These are phyloP conservation scores for Nitzschia sp. DNA, from an alignment of 108 stramenopile species.

Conservation along the genomic window DNA sequence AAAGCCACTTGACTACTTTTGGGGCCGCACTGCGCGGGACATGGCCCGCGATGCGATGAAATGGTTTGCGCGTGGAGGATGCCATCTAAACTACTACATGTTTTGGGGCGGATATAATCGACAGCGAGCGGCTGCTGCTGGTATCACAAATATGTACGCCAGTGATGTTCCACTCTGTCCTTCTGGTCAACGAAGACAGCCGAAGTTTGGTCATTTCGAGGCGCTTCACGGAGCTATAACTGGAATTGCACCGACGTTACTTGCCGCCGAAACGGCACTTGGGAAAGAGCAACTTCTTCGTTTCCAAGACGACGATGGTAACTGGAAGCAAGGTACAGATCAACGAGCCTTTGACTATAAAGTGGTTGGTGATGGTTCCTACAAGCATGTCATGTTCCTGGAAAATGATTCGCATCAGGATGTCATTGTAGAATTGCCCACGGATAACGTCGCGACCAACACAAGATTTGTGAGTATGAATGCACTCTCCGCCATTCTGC, in stretches of 20 bases:
- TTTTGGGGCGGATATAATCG: conserved; percentile 59
- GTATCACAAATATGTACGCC: conserved; percentile 59
- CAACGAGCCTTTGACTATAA: conserved; percentile 41
- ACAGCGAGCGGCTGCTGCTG: conserved; percentile 48
- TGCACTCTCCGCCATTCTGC: conserved; percentile 34
- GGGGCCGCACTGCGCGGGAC: conserved; percentile 51
- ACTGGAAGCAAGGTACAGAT: conserved; percentile 33
- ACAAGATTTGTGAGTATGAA: conserved; percentile 11
- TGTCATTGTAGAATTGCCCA: conserved; percentile 18
- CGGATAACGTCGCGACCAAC: background rate
- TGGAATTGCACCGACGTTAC: conserved; percentile 32
- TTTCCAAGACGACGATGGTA: conserved; percentile 17
- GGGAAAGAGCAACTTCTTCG: conserved; percentile 13
- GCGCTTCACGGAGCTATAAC: conserved; percentile 46
- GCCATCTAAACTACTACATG: conserved; percentile 72
- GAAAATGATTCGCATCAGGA: conserved; percentile 35
- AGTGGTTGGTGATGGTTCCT: background rate
- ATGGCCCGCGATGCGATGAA: conserved; percentile 37
- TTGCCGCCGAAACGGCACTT: conserved; percentile 33
- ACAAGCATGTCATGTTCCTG: conserved; percentile 33
- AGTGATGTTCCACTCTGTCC: conserved; percentile 53
- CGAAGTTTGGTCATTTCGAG: conserved; percentile 57
- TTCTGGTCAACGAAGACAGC: conserved; percentile 50
- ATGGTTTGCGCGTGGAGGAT: conserved; percentile 73
- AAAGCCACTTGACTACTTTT: conserved; percentile 53